These are phyloP conservation scores for Aurantiochytrium sp. DNA, from an alignment of 108 stramenopile genomes.

Conservation along the genomic window DNA sequence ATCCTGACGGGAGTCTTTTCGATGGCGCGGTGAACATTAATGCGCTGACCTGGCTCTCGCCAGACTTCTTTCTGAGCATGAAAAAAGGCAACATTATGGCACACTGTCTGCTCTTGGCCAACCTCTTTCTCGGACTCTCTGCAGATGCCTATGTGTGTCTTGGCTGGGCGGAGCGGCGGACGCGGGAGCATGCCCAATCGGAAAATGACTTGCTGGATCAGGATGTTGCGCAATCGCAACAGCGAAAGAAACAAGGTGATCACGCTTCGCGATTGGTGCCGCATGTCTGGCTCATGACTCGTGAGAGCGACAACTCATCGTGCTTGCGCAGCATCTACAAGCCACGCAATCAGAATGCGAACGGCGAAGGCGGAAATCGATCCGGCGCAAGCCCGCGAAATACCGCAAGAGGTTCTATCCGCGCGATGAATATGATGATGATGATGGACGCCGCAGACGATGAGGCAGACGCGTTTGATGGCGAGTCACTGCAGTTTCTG, in stretches of 20 bases:
- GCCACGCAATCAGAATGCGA: neutral
- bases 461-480: no score
- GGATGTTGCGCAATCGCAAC: no score
- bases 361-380: neutral
- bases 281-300: neutral
- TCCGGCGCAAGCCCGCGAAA: neutral
- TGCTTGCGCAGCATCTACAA: neutral
- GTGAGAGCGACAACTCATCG: neutral
- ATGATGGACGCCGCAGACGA: no score
- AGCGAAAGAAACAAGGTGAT: neutral
- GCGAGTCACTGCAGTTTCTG: neutral
- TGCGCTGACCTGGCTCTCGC: neutral
- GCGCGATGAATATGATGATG: no score
- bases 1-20: neutral
- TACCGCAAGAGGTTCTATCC: no score
- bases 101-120: neutral
- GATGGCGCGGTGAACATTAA: slow-evolving; percentile 10
- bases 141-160: neutral
- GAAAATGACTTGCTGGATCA: no score
- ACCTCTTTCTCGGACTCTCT: slow-evolving; percentile 15
- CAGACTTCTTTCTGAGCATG: slow-evolving; percentile 5
- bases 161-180: neutral
- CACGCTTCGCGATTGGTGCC: neutral
- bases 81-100: neutral
- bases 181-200: neutral